Conservation (phyloP, 148 eudicot species). For the Limonium bicolor region DNA sequence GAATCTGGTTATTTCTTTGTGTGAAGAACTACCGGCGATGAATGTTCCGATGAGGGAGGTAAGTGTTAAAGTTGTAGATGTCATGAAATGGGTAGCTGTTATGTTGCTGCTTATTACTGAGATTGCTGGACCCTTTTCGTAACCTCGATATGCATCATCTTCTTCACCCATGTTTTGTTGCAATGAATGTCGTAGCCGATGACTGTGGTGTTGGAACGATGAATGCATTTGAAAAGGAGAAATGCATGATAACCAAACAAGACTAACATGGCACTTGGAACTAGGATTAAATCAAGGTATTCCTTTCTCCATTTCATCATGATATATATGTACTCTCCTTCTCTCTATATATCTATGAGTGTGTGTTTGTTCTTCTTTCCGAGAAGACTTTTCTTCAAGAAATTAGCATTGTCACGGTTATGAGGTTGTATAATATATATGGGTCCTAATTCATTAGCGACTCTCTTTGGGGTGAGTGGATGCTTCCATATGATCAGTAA, state of each 20-base stretch:
- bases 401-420: too few relatives aligned
- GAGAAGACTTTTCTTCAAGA: too few relatives aligned
- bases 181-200: conserved; percentile 49
- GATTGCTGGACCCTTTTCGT: conserved; percentile 17
- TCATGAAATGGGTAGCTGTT: conserved; percentile 33
- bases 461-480: too few relatives aligned
- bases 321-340: too few relatives aligned
- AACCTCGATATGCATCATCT: conserved; percentile 22
- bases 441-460: too few relatives aligned
- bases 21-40: conserved; percentile 28
- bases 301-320: conserved; percentile 30
- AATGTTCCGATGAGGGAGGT: conserved; percentile 62
- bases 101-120: conserved; percentile 30
- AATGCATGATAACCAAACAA: conserved; percentile 56
- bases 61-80: conserved; percentile 37
- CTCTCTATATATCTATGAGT: too few relatives aligned
- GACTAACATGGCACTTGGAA: conserved; percentile 44
- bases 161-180: conserved; percentile 45
- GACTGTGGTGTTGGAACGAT: conserved; percentile 25
- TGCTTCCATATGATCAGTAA: too few relatives aligned
- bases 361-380: too few relatives aligned
- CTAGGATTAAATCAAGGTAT: conserved; percentile 42
- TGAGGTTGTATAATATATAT: too few relatives aligned
- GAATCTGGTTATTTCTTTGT: conserved; percentile 6
- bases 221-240: conserved; percentile 36